Percentiles rank a stretch among this genome's conserved stretches.
phyloP scores from a whole-genome alignment of 352 stramenopile genomes.

The Thraustotheca clavata region DNA sequence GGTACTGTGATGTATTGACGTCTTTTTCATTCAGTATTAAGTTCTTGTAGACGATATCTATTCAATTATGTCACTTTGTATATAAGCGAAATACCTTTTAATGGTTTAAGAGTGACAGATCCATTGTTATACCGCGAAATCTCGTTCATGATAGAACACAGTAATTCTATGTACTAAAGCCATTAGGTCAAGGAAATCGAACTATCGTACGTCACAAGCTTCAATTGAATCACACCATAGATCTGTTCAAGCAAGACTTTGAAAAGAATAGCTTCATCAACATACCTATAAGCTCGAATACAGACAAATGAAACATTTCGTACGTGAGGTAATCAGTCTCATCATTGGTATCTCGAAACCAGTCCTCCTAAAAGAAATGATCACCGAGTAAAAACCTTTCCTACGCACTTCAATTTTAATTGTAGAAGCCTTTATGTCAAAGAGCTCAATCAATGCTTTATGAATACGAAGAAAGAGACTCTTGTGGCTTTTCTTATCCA shows the following conservation, averaged over 20 bases:
- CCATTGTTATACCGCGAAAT: too few relatives aligned
- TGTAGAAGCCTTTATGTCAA: conserved; percentile 51
- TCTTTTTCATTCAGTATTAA: too few relatives aligned
- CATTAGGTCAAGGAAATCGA: background rate
- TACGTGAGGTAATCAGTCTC: conserved; percentile 34
- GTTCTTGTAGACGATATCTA: too few relatives aligned
- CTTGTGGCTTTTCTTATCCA: conserved; percentile 50
- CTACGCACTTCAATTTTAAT: conserved; percentile 26
- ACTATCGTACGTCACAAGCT: background rate
- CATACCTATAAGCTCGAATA: conserved; percentile 74
- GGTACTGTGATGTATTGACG: too few relatives aligned
- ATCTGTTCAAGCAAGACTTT: background rate
- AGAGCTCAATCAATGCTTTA: conserved; percentile 62
- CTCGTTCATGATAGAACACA: conserved; percentile 2
- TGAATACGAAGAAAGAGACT: conserved; percentile 66
- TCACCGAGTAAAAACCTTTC: background rate
- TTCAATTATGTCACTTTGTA: too few relatives aligned
- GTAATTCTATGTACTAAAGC: conserved; percentile 6
- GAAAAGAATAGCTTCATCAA: background rate
- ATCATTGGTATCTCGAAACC: conserved; percentile 43
- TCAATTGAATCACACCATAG: conserved; percentile 18
- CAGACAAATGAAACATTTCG: conserved; percentile 65
- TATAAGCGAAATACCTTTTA: too few relatives aligned
- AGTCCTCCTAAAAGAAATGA: conserved; percentile 35
- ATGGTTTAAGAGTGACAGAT: too few relatives aligned